phyloP scores from a whole-genome alignment of 2,329 filamentous ascomycete species.

The Alternaria triticimaculans region DNA sequence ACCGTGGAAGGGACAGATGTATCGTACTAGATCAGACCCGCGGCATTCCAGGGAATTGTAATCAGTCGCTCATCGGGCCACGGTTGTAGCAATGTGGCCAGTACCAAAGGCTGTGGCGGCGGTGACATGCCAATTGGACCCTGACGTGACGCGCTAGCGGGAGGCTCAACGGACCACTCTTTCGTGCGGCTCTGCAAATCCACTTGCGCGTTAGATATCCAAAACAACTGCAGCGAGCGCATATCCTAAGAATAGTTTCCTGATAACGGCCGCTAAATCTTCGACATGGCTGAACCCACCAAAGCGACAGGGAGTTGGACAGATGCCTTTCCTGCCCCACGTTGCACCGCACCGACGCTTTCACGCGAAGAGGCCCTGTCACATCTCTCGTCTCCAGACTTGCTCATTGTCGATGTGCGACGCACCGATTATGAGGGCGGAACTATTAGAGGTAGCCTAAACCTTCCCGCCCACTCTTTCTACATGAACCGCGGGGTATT shows the following conservation, averaged over 20 bases:
- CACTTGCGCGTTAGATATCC: neutral
- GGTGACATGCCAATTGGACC: slow-evolving; percentile 19
- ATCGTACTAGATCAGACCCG: slow-evolving; percentile 23
- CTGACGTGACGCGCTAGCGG: slow-evolving; percentile 16
- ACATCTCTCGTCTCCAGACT: slow-evolving; percentile 42
- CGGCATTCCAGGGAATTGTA: slow-evolving; percentile 25
- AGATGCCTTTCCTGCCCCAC: slow-evolving; percentile 52
- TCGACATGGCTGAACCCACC: slow-evolving; percentile 26
- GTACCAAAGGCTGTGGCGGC: slow-evolving; percentile 30
- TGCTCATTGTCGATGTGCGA: slow-evolving; percentile 55
- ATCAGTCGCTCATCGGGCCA: slow-evolving; percentile 46
- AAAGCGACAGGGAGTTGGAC: slow-evolving; percentile 44
- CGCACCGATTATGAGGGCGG: slow-evolving; percentile 58
- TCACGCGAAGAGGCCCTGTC: slow-evolving; percentile 47
- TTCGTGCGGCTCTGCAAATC: slow-evolving; percentile 9
- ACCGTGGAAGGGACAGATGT: slow-evolving; percentile 24
- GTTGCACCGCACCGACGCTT: slow-evolving; percentile 47
- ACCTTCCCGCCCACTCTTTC: slow-evolving; percentile 57
- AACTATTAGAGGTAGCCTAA: slow-evolving; percentile 53
- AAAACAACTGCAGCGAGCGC: neutral
- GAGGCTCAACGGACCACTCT: slow-evolving; percentile 18
- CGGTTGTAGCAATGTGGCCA: slow-evolving; percentile 42
- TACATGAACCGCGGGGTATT: slow-evolving; percentile 54
- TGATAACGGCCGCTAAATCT: neutral
- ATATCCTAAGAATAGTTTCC: neutral